Percentiles rank a stretch among this genome's conserved stretches.
Conservation (phyloP, 2,329 filamentous ascomycete genomes). For the Fusarium acutatum region DNA sequence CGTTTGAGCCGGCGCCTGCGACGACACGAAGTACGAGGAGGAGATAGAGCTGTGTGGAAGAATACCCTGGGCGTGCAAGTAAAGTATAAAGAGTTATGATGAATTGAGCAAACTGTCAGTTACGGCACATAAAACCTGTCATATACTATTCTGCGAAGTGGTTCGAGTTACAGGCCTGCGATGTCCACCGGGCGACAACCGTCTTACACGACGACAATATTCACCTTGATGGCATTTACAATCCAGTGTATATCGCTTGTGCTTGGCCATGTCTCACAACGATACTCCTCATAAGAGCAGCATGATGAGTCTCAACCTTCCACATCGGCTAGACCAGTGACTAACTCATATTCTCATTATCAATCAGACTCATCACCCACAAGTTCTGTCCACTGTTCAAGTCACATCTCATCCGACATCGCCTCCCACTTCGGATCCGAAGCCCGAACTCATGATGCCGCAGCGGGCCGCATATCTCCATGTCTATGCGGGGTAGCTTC, state of each 20-base stretch:
- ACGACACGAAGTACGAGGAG: conserved; percentile 45
- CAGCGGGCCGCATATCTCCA: conserved; percentile 1
- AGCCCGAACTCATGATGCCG: background rate
- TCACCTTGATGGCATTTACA: background rate
- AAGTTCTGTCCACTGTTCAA: background rate
- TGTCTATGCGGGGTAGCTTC: conserved; percentile 21
- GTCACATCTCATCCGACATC: background rate
- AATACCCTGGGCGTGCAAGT: conserved; percentile 10
- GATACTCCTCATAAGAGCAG: background rate
- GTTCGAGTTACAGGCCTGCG: background rate
- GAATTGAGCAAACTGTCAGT: background rate
- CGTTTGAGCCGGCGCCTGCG: conserved; percentile 64
- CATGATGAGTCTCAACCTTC: background rate
- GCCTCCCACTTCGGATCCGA: conserved; percentile 5
- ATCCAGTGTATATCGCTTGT: background rate
- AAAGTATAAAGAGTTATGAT: background rate
- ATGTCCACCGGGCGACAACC: too few relatives aligned
- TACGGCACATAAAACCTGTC: background rate
- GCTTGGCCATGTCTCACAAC: background rate
- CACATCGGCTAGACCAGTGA: background rate
- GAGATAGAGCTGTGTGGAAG: conserved; percentile 27
- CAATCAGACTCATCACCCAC: background rate
- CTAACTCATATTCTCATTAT: background rate
- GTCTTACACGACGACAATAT: fast-evolving
- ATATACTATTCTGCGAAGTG: background rate